Evolutionary conservation across 1,284 basidiomycete species (phyloP).

Genomic region (Pseudozyma sp.): DNA sequence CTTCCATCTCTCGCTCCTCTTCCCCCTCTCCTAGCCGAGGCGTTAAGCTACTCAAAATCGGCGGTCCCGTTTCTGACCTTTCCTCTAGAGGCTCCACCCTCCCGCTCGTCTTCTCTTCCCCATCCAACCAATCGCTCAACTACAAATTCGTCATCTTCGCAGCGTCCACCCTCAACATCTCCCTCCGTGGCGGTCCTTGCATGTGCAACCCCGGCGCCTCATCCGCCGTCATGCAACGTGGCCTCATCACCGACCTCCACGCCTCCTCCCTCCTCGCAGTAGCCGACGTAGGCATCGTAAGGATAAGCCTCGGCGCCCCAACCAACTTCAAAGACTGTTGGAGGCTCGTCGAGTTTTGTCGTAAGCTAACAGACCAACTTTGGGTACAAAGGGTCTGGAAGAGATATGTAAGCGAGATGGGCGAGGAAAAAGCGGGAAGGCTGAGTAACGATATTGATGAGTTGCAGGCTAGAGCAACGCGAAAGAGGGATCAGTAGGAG

Average conservation of each 20-base stretch:
- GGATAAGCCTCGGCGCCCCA: constrained; percentile 18
- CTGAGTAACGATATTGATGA: constrained; percentile 21
- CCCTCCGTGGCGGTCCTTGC: constrained; percentile 33
- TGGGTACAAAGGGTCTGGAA: constrained; percentile 16
- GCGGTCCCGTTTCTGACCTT: neutral
- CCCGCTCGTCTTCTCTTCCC: constrained; percentile 12
- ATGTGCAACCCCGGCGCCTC: constrained; percentile 42
- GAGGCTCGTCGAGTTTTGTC: constrained; percentile 13
- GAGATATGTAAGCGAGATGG: neutral
- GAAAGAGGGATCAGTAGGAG: constrained; percentile 9
- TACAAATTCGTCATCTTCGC: constrained; percentile 33
- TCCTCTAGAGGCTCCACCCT: constrained; percentile 10
- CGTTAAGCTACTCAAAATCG: constrained; percentile 8
- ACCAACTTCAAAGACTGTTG: constrained; percentile 29
- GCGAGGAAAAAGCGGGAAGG: neutral
- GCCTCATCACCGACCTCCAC: constrained; percentile 22
- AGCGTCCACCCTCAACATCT: constrained; percentile 15
- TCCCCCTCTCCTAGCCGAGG: neutral
- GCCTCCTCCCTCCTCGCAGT: constrained; percentile 9
- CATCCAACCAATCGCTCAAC: constrained; percentile 13
- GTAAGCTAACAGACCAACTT: neutral
- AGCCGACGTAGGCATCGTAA: constrained; percentile 32
- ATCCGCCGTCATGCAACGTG: constrained; percentile 22
- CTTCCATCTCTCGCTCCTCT: neutral
- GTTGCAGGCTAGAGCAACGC: constrained; percentile 10